Conservation (phyloP, 1,284 basidiomycete genomes). For the Ceratobasidium papillatum region DNA sequence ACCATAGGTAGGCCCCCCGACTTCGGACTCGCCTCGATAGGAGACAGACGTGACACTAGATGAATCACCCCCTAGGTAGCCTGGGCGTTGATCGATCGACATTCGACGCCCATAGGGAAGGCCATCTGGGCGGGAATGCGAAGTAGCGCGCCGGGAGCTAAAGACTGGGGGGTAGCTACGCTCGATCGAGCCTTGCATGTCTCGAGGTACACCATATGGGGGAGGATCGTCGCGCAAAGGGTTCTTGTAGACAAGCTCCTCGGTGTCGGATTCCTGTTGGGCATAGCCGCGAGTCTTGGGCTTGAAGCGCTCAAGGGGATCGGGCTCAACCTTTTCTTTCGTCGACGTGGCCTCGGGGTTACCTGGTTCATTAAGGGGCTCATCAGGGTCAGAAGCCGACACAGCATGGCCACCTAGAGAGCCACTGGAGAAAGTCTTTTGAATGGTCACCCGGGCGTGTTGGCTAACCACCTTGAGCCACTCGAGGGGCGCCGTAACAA, state of each 20-base stretch:
- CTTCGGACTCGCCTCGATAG: conserved; percentile 33
- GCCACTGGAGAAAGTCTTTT: conserved; percentile 19
- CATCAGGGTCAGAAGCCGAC: conserved; percentile 37
- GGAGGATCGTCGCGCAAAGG: conserved; percentile 32
- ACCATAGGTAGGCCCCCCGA: conserved; percentile 3
- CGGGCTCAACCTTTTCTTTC: conserved; percentile 6
- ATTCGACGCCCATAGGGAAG: conserved; percentile 9
- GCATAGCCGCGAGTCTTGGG: conserved; percentile 27
- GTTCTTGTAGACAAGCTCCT: conserved; percentile 19
- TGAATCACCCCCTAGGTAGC: conserved; percentile 9
- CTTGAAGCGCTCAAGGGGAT: conserved; percentile 36
- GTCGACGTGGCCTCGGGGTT: conserved; percentile 14
- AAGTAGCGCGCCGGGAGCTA: conserved; percentile 9
- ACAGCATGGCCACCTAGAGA: conserved; percentile 29
- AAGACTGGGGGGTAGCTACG: conserved; percentile 32
- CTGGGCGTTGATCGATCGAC: conserved; percentile 15
- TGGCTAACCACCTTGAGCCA: conserved; percentile 12
- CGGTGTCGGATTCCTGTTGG: conserved; percentile 20
- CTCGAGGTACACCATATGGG: conserved; percentile 21
- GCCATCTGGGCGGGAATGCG: conserved; percentile 16
- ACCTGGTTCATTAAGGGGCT: conserved; percentile 28
- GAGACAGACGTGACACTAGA: conserved; percentile 33
- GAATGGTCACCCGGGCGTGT: conserved; percentile 4
- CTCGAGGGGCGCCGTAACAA: conserved; percentile 34
- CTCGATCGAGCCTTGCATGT: not conserved